phyloP scores from a whole-genome alignment of 2,329 filamentous ascomycete genomes.

The Herpomyces periplanetae region DNA sequence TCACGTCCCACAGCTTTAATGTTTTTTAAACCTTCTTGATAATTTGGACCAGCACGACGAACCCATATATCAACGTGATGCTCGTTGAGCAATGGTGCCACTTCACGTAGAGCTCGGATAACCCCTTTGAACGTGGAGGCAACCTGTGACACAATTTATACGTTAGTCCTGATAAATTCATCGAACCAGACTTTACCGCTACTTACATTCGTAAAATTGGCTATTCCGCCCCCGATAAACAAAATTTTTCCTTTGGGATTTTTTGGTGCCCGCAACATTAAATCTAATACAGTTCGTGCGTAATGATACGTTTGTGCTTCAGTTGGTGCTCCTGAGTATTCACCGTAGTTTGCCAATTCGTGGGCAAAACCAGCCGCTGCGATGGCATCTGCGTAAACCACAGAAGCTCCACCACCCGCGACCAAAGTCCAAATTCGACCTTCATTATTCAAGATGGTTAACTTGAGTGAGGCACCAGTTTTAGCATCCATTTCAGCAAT shows the following conservation, averaged over 20 bases:
- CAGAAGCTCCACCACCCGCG: slow-evolving; percentile 92
- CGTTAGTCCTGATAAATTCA: slow-evolving; percentile 3
- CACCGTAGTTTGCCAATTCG: slow-evolving; percentile 94
- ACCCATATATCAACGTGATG: slow-evolving; percentile 98
- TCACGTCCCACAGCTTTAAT: slow-evolving; percentile 89
- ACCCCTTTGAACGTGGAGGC: slow-evolving; percentile 98
- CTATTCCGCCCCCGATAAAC: slow-evolving; percentile 98
- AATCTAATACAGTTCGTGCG: slow-evolving; percentile 72
- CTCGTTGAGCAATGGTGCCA: slow-evolving; percentile 45
- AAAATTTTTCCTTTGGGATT: slow-evolving; percentile 78
- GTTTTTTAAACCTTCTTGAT: slow-evolving; percentile 98
- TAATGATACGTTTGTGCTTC: slow-evolving; percentile 99
- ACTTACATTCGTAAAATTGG: slow-evolving; percentile 89
- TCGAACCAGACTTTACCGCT: too few relatives aligned
- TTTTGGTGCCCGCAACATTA: slow-evolving; percentile 69
- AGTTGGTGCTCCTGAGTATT: slow-evolving; percentile 93
- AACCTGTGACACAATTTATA: slow-evolving; percentile 9
- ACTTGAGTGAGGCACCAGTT: slow-evolving; percentile 92
- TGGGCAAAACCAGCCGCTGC: slow-evolving; percentile 76
- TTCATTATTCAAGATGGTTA: slow-evolving; percentile 64
- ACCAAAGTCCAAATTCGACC: slow-evolving; percentile 94
- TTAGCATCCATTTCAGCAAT: slow-evolving; percentile 95
- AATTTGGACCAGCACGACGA: slow-evolving; percentile 61
- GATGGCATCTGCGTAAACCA: slow-evolving; percentile 95
- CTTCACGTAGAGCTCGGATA: slow-evolving; percentile 74